These are phyloP conservation scores for Trichoderma guizhouense DNA, from an alignment of 2,329 filamentous ascomycete genomes.

Conservation along the genomic window DNA sequence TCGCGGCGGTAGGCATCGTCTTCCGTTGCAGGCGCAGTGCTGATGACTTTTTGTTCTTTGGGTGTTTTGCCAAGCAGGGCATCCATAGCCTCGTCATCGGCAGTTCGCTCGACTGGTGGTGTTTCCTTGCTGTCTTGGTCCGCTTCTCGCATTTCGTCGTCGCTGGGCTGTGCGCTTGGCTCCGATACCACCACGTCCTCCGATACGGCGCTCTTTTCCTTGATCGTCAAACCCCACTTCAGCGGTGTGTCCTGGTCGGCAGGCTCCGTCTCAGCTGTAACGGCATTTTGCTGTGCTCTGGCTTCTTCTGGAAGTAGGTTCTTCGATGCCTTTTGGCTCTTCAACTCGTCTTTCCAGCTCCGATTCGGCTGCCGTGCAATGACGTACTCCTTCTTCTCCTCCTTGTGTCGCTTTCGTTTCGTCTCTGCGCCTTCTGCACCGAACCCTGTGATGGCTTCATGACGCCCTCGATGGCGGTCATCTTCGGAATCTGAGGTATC, in stretches of 20 bases:
- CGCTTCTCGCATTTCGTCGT: neutral
- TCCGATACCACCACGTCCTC: constrained; percentile 37
- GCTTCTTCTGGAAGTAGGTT: constrained; percentile 58
- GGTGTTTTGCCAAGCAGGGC: constrained; percentile 59
- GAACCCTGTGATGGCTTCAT: constrained; percentile 51
- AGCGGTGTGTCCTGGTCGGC: constrained; percentile 52
- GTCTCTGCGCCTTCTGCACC: constrained; percentile 42
- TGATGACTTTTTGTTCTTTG: constrained; percentile 47
- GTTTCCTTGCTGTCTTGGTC: constrained; percentile 4
- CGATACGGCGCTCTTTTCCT: constrained; percentile 52
- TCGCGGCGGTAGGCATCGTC: constrained; percentile 68
- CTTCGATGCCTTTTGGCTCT: constrained; percentile 46
- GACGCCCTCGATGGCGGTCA: constrained; percentile 28
- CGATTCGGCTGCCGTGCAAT: constrained; percentile 58
- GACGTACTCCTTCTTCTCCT: constrained; percentile 44
- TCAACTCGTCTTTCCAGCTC: constrained; percentile 59
- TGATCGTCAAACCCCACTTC: constrained; percentile 52
- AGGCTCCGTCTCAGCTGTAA: constrained; percentile 32
- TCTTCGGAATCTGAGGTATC: constrained; percentile 40
- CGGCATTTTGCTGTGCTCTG: constrained; percentile 40
- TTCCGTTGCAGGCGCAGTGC: constrained; percentile 49
- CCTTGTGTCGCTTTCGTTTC: constrained; percentile 35
- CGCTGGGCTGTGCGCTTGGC: neutral
- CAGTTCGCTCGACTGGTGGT: constrained; percentile 23
- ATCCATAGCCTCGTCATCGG: constrained; percentile 58